A percentile compares a stretch with the other conserved stretches of the same genome.
These are phyloP conservation scores for Guyanaporus albipodus DNA, from an alignment of 768 basidiomycete species.

Conservation along the genomic window DNA sequence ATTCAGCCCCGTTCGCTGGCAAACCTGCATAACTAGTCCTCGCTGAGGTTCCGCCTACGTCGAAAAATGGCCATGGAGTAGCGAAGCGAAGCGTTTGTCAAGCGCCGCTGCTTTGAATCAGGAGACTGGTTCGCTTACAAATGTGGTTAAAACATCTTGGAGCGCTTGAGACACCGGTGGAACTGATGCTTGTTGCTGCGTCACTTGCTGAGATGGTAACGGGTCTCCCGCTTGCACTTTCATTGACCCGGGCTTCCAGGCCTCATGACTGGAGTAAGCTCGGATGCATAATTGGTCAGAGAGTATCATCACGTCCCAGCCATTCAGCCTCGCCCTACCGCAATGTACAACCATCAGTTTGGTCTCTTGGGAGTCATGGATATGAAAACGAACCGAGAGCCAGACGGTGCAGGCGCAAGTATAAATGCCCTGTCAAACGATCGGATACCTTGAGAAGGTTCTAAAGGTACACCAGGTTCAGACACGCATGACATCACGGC, in stretches of 20 bases:
- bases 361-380: background rate
- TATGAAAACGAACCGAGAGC: constrained; percentile 65
- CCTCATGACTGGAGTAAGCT: constrained; percentile 75
- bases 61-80: constrained; percentile 9
- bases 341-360: constrained; percentile 10
- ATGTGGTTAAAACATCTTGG: constrained; percentile 47
- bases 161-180: constrained; percentile 38
- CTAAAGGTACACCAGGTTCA: constrained; percentile 35
- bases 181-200: constrained; percentile 21
- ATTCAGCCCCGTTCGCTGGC: constrained; percentile 73
- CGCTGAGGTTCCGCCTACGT: constrained; percentile 68
- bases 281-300: constrained; percentile 87
- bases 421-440: constrained; percentile 95
- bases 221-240: constrained; percentile 55
- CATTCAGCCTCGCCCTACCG: constrained; percentile 66
- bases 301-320: constrained; percentile 88
- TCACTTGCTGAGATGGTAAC: constrained; percentile 16
- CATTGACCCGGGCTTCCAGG: constrained; percentile 75
- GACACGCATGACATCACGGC: constrained; percentile 16
- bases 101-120: constrained; percentile 5
- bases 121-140: constrained; percentile 46
- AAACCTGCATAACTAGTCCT: constrained; percentile 63
- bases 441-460: constrained; percentile 71
- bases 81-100: constrained; percentile 7
- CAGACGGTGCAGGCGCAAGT: constrained; percentile 72